Evolutionary conservation across 2,329 filamentous ascomycete genomes (phyloP).

Genomic region (Alternaria infectoria): DNA sequence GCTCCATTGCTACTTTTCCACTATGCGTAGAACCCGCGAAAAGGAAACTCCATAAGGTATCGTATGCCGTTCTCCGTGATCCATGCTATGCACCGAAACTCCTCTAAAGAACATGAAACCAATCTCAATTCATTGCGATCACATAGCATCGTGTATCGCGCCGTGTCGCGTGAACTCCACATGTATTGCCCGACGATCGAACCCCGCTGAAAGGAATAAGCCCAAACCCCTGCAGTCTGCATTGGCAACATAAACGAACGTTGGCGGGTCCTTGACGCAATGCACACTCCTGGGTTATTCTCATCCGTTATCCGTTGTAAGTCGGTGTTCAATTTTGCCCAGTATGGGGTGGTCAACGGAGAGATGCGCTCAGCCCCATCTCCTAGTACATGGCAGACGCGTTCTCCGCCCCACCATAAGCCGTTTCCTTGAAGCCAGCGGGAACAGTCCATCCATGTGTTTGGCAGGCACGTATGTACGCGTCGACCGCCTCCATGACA

Average conservation of each 20-base stretch:
- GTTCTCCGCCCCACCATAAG: conserved; percentile 37
- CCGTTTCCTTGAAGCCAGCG: conserved; percentile 62
- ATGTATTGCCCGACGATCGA: neutral
- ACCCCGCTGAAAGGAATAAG: neutral
- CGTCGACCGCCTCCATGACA: conserved; percentile 73
- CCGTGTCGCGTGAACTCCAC: neutral
- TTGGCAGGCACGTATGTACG: conserved; percentile 71
- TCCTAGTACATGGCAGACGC: conserved; percentile 1
- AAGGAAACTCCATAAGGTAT: conserved; percentile 5
- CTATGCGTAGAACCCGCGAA: neutral
- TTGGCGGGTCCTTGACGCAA: neutral
- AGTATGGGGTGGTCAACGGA: neutral
- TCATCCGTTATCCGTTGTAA: neutral
- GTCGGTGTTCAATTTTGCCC: neutral
- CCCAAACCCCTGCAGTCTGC: neutral
- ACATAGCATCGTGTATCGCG: neutral
- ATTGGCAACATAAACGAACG: neutral
- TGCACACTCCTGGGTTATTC: neutral
- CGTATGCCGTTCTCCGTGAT: conserved; percentile 1
- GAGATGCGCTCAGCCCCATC: neutral
- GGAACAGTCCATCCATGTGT: conserved; percentile 78
- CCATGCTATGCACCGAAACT: conserved; percentile 3
- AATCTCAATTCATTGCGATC: neutral
- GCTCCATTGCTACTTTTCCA: neutral
- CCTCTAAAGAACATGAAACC: neutral